A percentile compares a stretch with the other conserved stretches of the same genome.
phyloP scores from a whole-genome alignment of 139 green algal genomes.

The Chlorella sp. region DNA sequence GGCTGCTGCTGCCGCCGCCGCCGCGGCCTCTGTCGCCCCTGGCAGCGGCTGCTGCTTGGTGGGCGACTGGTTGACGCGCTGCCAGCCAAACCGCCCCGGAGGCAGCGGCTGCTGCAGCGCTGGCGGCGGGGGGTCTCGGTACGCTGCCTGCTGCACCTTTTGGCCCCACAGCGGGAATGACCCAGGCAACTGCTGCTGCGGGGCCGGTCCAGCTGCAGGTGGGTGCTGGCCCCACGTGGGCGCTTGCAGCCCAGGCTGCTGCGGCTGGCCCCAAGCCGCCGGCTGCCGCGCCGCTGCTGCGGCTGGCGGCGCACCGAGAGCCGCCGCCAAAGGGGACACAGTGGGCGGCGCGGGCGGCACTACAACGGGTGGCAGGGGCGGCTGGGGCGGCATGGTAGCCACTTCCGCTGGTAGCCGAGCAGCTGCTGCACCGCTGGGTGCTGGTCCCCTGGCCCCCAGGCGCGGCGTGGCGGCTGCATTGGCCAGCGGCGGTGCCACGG shows the following conservation, averaged over 20 bases:
- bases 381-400: background rate
- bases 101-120: constrained; percentile 9
- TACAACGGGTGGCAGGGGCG: background rate
- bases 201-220: background rate
- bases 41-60: background rate
- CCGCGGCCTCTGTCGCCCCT: background rate
- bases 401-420: background rate
- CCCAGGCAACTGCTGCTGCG: background rate
- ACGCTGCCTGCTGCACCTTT: background rate
- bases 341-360: too few relatives aligned
- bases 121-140: background rate
- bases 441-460: background rate
- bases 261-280: too few relatives aligned
- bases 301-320: too few relatives aligned
- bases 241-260: background rate
- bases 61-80: background rate
- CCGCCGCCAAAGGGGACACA: too few relatives aligned
- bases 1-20: too few relatives aligned
- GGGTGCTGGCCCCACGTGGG: background rate
- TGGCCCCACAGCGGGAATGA: background rate
- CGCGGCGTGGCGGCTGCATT: background rate
- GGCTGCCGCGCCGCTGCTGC: too few relatives aligned
- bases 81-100: constrained; percentile 3
- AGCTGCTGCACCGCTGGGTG: background rate
- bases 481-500: background rate